These are phyloP conservation scores for Hygrophoropsis aurantiaca DNA, from an alignment of 768 basidiomycete species.

Conservation along the genomic window DNA sequence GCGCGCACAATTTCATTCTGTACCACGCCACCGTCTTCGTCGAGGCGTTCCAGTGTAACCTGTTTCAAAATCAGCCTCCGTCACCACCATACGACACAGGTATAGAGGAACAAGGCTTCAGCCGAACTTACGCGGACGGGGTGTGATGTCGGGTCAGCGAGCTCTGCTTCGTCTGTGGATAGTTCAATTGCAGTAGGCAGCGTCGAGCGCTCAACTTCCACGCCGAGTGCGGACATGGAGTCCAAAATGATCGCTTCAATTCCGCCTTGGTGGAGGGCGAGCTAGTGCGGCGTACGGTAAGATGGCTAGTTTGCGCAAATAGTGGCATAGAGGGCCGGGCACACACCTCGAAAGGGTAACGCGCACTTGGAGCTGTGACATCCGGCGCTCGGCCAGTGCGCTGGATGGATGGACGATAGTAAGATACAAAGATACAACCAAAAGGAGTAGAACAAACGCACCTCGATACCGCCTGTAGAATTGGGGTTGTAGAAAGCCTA, in stretches of 20 bases:
- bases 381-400: slow-evolving; percentile 62
- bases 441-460: slow-evolving; percentile 13
- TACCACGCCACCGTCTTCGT: slow-evolving; percentile 28
- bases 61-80: slow-evolving; percentile 2
- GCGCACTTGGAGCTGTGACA: slow-evolving; percentile 57
- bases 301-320: neutral
- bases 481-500: slow-evolving; percentile 78
- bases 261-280: slow-evolving; percentile 32
- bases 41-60: slow-evolving; percentile 20
- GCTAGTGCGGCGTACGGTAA: slow-evolving; percentile 15
- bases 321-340: too few species aligned
- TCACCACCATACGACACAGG: too few species aligned
- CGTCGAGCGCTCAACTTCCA: slow-evolving; percentile 33
- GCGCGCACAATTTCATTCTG: slow-evolving; percentile 60
- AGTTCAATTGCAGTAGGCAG: slow-evolving; percentile 27
- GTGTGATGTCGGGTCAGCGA: slow-evolving; percentile 19
- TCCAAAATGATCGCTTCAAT: slow-evolving; percentile 35
- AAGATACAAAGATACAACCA: neutral
- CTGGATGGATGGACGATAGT: slow-evolving; percentile 31
- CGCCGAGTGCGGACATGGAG: slow-evolving; percentile 28
- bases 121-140: slow-evolving; percentile 16
- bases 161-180: slow-evolving; percentile 21
- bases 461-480: slow-evolving; percentile 60
- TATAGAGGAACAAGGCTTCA: neutral
- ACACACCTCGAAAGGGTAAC: slow-evolving; percentile 69